Evolutionary conservation across 768 basidiomycete species (phyloP), one percentile per base, ranked within the genome.

Genomic region (Goffeauzyma gilvescens): DNA sequence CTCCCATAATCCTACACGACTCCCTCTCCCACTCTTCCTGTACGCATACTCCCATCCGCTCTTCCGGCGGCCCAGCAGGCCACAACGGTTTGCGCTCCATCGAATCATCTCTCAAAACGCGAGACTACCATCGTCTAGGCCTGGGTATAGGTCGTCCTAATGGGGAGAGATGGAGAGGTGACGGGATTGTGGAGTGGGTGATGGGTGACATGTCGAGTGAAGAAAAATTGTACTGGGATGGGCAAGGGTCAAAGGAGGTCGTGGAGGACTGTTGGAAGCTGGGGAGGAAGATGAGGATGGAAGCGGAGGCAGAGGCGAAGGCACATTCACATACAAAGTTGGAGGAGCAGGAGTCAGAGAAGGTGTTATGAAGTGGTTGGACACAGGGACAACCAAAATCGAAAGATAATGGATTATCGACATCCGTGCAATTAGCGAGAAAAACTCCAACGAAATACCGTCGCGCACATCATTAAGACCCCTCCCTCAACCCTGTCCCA

Each of bases 41-140:
- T 15, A 22, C 44, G 4, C 23, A 42, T 2, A 35, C 33, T 15
- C 28, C 32, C 33, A 34, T 45, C 9, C 40, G 44, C 8, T 31
- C 22, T 12, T 25, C 25, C 24, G 44, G 45, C 22, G 27, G 34
- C 26, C 24, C 39, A 24, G 38, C 45, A 32, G 49, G 49, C 12
- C 49, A 50, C 38, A 45, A 45, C 28, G 49, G 49, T 24, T 41
- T 50, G 5, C 40, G 44, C 7, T 50, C 49, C 4, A 38, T 45
- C 27, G 49, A 50, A 24, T 41, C 49, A 2, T 15, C 38, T 2
- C 13, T 50, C 10, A 38, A 32, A 15, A 41, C 26, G 1, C 35
- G 38, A 5, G 49, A 42, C 14, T 50, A 42, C 30, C 46, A 45
- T 44, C 36, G 49, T 14, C 20, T 50, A 4, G 44, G 49, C 17